These are phyloP conservation scores for Pelargonium fulgidum DNA, from an alignment of 441 rosid species.

Conservation along the genomic window DNA sequence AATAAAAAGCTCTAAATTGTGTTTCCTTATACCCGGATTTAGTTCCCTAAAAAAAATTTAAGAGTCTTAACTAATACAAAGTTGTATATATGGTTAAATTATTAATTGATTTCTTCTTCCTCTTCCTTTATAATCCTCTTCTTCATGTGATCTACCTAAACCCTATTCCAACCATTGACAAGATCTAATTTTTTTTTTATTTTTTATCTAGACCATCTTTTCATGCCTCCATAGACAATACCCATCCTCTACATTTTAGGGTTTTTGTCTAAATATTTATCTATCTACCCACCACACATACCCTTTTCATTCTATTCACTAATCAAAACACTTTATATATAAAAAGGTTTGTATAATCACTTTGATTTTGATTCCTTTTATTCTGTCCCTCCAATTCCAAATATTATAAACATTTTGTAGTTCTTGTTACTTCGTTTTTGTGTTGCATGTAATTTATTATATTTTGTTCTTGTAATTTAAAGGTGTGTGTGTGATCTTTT, in stretches of 20 bases:
- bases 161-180: slow-evolving; percentile 31
- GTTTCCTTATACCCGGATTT: slow-evolving; percentile 2
- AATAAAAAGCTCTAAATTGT: background rate
- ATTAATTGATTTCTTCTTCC: background rate
- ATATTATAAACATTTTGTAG: background rate
- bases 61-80: slow-evolving; percentile 6
- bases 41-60: background rate
- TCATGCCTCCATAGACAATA: slow-evolving; percentile 23
- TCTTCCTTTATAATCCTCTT: slow-evolving; percentile 17
- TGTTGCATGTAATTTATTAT: background rate
- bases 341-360: slow-evolving; percentile 19
- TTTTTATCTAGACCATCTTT: slow-evolving; percentile 36
- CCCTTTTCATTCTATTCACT: slow-evolving; percentile 22
- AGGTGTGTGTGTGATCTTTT: background rate
- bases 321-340: slow-evolving; percentile 1
- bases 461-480: background rate
- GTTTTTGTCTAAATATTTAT: slow-evolving; percentile 14
- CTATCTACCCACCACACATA: slow-evolving; percentile 23
- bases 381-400: background rate
- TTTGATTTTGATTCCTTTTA: background rate
- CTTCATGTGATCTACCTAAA: slow-evolving; percentile 53
- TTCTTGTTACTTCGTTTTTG: background rate
- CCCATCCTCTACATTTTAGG: slow-evolving; percentile 20
- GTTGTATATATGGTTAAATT: slow-evolving; percentile 1
- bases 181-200: slow-evolving; percentile 10